Base-by-base conservation (phyloP, 2,329 filamentous ascomycete genomes). In the Alternaria brassicae region DNA sequence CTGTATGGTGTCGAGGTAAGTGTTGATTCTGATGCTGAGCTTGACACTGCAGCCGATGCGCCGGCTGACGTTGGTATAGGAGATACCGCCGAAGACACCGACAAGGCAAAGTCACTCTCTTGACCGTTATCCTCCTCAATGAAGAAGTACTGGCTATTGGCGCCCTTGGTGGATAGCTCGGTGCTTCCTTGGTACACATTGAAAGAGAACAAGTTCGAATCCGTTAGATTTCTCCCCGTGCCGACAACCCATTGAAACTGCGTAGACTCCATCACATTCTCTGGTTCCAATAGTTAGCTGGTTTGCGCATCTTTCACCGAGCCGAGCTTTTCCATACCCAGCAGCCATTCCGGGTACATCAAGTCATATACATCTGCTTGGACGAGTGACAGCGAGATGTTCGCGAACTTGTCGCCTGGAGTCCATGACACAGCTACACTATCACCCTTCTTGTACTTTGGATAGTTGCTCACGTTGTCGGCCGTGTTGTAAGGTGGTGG, bases 181-280 rank as follows among this genome's bases (percentile, higher is more conserved):
- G 52, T 55, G 23, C 45, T 44, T 49, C 53, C 58, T 45, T 57
- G 53, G 36, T 50, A 61, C 4, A 58, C n/a, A 19, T 27, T 55
- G 21, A 62, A 27, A 28, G 40, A 62, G 42, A 59, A 59, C 3
- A 59, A 10, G n/a, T 56, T 59, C 10, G 52, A 62, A 25, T 32
- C 13, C 7, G 47, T 44, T n/a, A 62, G 60, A 30, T 62, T 45
- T 21, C 56, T 62, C 3, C 32, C 32, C 28, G 56, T 59, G 12
- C 40, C 47, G 9, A 62, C 51, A 5, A 59, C 37, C 60, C 52
- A 62, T n/a, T 15, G 7, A 30, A 53, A 62, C 25, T 27, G 56
- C 12, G 48, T 47, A 9, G 42, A 28, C 12, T 45, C 48, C 3
- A 56, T 19, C 2, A 42, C 47, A 25, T 58, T 41, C 41, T 42